A percentile compares a stretch with the other conserved stretches of the same genome.
Conservation (phyloP, 208 protist species). For the Trypanosoma brucei region DNA sequence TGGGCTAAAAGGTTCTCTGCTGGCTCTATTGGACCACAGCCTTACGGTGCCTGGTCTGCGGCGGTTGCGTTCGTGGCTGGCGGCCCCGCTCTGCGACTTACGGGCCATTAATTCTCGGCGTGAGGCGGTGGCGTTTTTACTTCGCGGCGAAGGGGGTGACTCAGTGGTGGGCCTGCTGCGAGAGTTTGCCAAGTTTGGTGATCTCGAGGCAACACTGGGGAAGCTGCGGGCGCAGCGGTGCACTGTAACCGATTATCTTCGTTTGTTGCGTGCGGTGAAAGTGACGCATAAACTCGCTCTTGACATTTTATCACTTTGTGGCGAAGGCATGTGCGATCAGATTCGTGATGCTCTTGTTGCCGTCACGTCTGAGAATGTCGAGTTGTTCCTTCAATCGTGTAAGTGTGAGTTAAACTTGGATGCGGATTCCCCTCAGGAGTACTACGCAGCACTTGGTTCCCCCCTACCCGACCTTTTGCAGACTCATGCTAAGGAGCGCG, state of each 20-base stretch:
- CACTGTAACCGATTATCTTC: constrained; percentile 62
- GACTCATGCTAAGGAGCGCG: constrained; percentile 34
- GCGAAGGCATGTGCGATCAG: constrained; percentile 13
- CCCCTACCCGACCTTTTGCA: constrained; percentile 26
- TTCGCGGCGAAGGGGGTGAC: constrained; percentile 29
- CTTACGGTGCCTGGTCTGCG: constrained; percentile 57
- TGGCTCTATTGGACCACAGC: constrained; percentile 66
- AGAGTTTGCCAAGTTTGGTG: constrained; percentile 62
- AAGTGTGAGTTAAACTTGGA: constrained; percentile 30
- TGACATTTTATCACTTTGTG: constrained; percentile 4
- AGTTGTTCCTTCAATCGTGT: constrained; percentile 33
- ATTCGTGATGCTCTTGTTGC: constrained; percentile 25
- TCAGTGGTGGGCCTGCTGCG: constrained; percentile 50
- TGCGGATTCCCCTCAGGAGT: constrained; percentile 59
- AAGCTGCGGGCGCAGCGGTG: constrained; percentile 76
- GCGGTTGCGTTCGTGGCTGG: constrained; percentile 62
- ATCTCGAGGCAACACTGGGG: constrained; percentile 70
- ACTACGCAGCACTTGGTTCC: constrained; percentile 31
- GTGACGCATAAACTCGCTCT: constrained; percentile 26
- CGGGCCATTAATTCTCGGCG: constrained; percentile 37
- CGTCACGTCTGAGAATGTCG: constrained; percentile 21
- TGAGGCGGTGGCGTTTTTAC: constrained; percentile 44
- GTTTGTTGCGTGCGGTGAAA: constrained; percentile 54
- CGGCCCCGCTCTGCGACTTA: constrained; percentile 41
- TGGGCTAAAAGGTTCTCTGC: constrained; percentile 40